A percentile compares a stretch with the other conserved stretches of the same genome.
Conservation (phyloP, 2,329 filamentous ascomycete species). For the Beauveria asiatica region DNA sequence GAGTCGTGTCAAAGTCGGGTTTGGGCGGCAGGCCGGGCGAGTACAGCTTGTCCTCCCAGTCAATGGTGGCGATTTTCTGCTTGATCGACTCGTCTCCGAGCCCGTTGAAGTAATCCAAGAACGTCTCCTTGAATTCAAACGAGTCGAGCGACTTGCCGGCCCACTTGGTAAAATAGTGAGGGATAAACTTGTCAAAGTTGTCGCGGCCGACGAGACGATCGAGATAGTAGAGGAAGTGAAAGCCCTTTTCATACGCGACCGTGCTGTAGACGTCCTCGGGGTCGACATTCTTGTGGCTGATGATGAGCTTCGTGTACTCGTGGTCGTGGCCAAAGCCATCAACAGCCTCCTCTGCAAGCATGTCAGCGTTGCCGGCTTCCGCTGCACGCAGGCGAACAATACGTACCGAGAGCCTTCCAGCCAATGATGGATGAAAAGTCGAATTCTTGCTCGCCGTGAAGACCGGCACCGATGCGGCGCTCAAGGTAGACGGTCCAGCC, state of each 20-base stretch:
- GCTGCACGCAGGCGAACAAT: not conserved
- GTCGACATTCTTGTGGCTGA: constrained; percentile 81
- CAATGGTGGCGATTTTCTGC: constrained; percentile 61
- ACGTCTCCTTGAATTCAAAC: constrained; percentile 85
- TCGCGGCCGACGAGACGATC: constrained; percentile 76
- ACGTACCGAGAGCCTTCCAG: constrained; percentile 70
- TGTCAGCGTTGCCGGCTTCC: constrained; percentile 5
- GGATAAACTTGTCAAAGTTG: constrained; percentile 94
- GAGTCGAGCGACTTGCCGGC: constrained; percentile 82
- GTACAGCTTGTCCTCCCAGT: constrained; percentile 90
- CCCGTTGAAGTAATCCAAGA: constrained; percentile 72
- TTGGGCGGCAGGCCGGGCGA: constrained; percentile 82
- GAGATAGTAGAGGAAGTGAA: constrained; percentile 85
- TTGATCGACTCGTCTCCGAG: constrained; percentile 53
- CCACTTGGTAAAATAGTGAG: constrained; percentile 85
- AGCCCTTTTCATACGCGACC: constrained; percentile 93
- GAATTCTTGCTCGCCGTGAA: constrained; percentile 78
- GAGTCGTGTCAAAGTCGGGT: constrained; percentile 79
- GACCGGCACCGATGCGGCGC: constrained; percentile 65
- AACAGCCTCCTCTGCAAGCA: constrained; percentile 59
- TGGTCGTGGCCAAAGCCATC: constrained; percentile 72
- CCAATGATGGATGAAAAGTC: constrained; percentile 95
- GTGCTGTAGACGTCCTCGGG: constrained; percentile 93
- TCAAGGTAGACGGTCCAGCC: constrained; percentile 96
- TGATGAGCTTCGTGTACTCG: constrained; percentile 85